Evolutionary conservation across 495 filamentous ascomycete genomes (phyloP).

Genomic region (Penicillium riverlandense): DNA sequence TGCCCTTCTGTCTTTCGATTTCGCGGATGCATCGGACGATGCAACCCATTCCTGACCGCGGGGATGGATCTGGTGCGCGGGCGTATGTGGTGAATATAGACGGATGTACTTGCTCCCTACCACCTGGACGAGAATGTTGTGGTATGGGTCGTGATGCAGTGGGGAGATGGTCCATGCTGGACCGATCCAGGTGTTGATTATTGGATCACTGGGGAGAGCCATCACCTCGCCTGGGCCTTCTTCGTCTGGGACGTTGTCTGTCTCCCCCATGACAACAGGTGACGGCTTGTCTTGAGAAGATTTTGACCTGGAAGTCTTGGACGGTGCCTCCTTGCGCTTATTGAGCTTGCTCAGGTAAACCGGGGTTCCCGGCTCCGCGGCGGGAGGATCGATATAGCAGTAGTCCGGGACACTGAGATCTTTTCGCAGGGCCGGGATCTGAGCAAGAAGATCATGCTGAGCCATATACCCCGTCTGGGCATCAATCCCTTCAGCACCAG

Average conservation of each 20-base stretch:
- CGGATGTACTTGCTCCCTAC: constrained; percentile 88
- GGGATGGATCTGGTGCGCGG: constrained; percentile 51
- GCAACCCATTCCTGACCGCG: constrained; percentile 56
- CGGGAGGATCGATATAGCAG: constrained; percentile 63
- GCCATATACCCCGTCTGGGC: constrained; percentile 67
- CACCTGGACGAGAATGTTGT: constrained; percentile 87
- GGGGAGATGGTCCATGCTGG: constrained; percentile 84
- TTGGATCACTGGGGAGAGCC: constrained; percentile 24
- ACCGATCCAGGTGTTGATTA: constrained; percentile 89
- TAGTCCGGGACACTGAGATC: constrained; percentile 82
- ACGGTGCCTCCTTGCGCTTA: constrained; percentile 19
- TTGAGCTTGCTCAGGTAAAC: constrained; percentile 37
- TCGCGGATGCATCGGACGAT: constrained; percentile 1
- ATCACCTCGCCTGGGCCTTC: background rate
- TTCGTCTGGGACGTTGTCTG: constrained; percentile 3
- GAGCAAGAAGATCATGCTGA: constrained; percentile 79
- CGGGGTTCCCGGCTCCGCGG: constrained; percentile 39
- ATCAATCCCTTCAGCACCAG: constrained; percentile 6
- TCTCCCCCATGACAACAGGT: constrained; percentile 23
- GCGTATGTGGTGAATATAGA: constrained; percentile 67
- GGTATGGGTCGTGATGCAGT: constrained; percentile 87
- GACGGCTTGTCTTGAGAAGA: background rate
- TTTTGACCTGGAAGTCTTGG: constrained; percentile 10
- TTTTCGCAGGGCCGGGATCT: constrained; percentile 68
- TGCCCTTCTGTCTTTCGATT: no score